Conservation (phyloP, 106 monocot species). For the Dactylorhiza incarnata region DNA sequence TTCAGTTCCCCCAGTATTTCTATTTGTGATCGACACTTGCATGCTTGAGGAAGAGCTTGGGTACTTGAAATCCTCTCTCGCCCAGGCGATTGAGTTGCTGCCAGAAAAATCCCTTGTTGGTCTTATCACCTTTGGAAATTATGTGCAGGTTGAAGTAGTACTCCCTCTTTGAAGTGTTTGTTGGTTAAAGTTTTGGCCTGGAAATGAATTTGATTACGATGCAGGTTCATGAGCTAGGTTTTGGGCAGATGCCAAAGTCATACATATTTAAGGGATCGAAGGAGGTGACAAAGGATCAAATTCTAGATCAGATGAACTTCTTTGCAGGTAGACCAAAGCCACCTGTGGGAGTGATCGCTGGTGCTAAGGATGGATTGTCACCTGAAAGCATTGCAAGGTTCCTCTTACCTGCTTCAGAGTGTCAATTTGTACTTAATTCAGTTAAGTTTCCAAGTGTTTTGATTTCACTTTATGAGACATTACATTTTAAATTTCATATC, state of each 20-base stretch:
- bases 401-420: conserved; percentile 77
- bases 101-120: conserved; percentile 86
- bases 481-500: background rate
- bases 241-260: conserved; percentile 74
- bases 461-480: background rate
- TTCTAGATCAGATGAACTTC: conserved; percentile 87
- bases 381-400: conserved; percentile 83
- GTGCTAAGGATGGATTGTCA: conserved; percentile 86
- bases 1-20: conserved; percentile 58
- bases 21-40: conserved; percentile 93
- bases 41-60: conserved; percentile 89
- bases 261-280: conserved; percentile 88
- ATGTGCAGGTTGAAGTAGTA: conserved; percentile 57
- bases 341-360: conserved; percentile 74
- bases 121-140: conserved; percentile 85
- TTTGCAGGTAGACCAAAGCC: conserved; percentile 63
- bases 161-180: background rate
- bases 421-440: conserved; percentile 80
- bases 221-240: conserved; percentile 95
- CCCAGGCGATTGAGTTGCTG: conserved; percentile 82
- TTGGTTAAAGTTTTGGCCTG: background rate
- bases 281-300: conserved; percentile 87
- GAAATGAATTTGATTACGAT: conserved; percentile 5
- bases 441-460: conserved; percentile 34
- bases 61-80: conserved; percentile 64